Percentiles rank a stretch among this genome's conserved stretches.
Conservation (phyloP, 306 rosid species). For the Cicer judaicum region DNA sequence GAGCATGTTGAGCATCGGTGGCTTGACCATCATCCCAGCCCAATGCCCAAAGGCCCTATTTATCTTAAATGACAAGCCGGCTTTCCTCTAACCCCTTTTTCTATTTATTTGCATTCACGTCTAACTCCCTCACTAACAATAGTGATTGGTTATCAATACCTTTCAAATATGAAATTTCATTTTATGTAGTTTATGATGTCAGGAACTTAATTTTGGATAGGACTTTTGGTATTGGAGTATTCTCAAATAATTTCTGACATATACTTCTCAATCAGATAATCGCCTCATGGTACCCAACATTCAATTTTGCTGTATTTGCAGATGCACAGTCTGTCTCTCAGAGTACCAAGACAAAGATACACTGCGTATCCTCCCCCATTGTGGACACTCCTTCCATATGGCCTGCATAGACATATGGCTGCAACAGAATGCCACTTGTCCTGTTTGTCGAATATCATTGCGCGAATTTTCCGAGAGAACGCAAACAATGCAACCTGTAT, state of each 20-base stretch:
- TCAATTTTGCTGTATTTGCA: conserved; percentile 47
- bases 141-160: neutral
- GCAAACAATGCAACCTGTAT: conserved; percentile 69
- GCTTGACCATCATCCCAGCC: neutral
- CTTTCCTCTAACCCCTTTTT: neutral
- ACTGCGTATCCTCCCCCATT: conserved; percentile 84
- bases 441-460: conserved; percentile 85
- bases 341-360: conserved; percentile 78
- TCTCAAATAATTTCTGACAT: conserved; percentile 1
- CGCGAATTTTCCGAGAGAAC: conserved; percentile 63
- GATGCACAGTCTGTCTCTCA: conserved; percentile 86
- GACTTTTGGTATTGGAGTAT: conserved; percentile 29
- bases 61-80: neutral
- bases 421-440: conserved; percentile 89
- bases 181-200: conserved; percentile 26
- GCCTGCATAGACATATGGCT: conserved; percentile 94
- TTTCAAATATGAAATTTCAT: neutral
- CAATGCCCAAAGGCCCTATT: neutral
- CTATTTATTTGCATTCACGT: neutral
- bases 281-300: conserved; percentile 36
- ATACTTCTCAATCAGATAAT: conserved; percentile 17
- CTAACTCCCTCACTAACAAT: neutral
- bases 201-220: conserved; percentile 22
- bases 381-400: conserved; percentile 90
- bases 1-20: neutral